Evolutionary conservation across 2,329 filamentous ascomycete species (phyloP).

Genomic region (Didymosphaeria variabile): DNA sequence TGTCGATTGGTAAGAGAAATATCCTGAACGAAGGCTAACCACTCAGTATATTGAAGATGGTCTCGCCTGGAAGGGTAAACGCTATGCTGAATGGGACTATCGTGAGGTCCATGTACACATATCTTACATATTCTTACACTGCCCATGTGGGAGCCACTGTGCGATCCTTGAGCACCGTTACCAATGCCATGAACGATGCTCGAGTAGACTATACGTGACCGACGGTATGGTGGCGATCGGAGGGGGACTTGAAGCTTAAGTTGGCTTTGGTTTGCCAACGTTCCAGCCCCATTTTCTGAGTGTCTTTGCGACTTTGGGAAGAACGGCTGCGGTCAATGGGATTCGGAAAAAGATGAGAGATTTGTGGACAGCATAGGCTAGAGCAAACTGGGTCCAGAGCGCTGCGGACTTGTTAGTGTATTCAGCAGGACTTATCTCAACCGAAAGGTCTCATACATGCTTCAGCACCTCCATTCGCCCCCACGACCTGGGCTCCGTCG

Average conservation of each 20-base stretch:
- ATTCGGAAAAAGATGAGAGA: slow-evolving; percentile 97
- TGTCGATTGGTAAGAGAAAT: neutral
- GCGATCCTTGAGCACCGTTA: neutral
- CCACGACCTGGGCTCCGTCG: slow-evolving; percentile 70
- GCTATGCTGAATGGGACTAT: neutral
- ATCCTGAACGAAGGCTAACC: slow-evolving; percentile 1
- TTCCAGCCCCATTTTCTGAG: slow-evolving; percentile 92
- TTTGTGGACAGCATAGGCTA: slow-evolving; percentile 98
- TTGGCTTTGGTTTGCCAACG: slow-evolving; percentile 77
- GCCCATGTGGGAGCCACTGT: slow-evolving; percentile 1
- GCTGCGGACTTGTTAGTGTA: slow-evolving; percentile 53
- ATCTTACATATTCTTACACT: slow-evolving; percentile 14
- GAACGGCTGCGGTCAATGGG: slow-evolving; percentile 86
- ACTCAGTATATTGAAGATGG: neutral
- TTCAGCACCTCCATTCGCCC: slow-evolving; percentile 67
- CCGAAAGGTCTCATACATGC: slow-evolving; percentile 70
- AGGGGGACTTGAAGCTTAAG: slow-evolving; percentile 17
- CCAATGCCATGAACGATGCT: neutral
- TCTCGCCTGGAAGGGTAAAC: neutral
- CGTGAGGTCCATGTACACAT: slow-evolving; percentile 1
- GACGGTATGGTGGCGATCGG: neutral
- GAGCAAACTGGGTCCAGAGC: slow-evolving; percentile 83
- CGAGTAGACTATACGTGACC: neutral
- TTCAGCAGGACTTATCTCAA: neutral
- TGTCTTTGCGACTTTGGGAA: slow-evolving; percentile 92